A percentile compares a stretch with the other conserved stretches of the same genome.
Conservation (phyloP, 2,329 filamentous ascomycete genomes). For the Escovopsis weberi region DNA sequence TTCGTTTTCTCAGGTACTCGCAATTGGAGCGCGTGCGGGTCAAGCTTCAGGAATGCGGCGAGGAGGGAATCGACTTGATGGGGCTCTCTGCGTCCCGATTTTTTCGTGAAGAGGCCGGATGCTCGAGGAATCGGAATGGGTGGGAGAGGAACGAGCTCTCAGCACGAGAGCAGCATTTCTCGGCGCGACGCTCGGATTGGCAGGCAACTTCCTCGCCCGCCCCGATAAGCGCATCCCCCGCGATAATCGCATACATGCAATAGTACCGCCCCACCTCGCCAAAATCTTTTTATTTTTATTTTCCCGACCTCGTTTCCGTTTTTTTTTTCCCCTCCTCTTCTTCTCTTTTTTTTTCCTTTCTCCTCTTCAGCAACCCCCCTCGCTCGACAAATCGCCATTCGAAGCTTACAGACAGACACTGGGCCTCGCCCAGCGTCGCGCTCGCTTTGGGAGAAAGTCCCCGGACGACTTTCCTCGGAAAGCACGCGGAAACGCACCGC, state of each 20-base stretch:
- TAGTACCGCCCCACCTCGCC: no score
- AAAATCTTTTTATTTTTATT: neutral
- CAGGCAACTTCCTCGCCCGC: neutral
- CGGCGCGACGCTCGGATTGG: conserved; percentile 14
- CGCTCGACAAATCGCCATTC: conserved; percentile 99
- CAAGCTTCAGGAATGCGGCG: no score
- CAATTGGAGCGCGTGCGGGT: no score
- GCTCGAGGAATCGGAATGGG: neutral
- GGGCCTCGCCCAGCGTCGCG: conserved; percentile 17
- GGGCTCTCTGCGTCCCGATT: no score
- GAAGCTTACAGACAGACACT: conserved; percentile 82
- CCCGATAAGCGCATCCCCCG: neutral
- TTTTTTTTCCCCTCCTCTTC: conserved; percentile 17
- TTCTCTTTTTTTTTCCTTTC: conserved; percentile 16
- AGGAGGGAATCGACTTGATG: no score
- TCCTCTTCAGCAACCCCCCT: conserved; percentile 46
- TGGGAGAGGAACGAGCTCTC: neutral
- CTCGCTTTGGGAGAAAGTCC: conserved; percentile 99
- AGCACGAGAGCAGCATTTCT: conserved; percentile 5
- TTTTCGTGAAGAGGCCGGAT: no score
- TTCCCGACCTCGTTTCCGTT: no score
- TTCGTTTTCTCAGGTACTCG: no score
- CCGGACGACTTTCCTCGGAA: conserved; percentile 58
- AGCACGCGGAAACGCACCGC: conserved; percentile 93
- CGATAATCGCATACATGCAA: conserved; percentile 5